Base-by-base conservation (phyloP, 495 filamentous ascomycete species). In the Neurospora sp. region DNA sequence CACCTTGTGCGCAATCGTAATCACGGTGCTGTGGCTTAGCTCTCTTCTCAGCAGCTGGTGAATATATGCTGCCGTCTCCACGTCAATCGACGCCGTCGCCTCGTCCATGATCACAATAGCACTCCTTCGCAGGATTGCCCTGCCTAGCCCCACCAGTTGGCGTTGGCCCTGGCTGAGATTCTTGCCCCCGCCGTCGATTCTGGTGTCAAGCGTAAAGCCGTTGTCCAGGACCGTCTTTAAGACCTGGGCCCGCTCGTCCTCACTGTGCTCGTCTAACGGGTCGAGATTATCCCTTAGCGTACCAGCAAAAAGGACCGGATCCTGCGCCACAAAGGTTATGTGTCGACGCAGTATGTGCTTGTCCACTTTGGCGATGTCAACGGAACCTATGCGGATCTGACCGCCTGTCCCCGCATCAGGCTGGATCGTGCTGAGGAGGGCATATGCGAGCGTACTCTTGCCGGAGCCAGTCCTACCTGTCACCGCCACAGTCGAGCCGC, bases 21-120 rank as follows among this genome's bases (percentile, higher is more conserved):
- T 90, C 16, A 97, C 93, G 3, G 93, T 97, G 74, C 91, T 94
- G 44, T 90, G 83, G 68, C 80, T 83, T 83, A 96, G 83, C 83
- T 95, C 93, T 75, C 92, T 89, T 40, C 91, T 81, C 71, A 97
- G 78, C 41, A 96, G 83, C 76, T 89, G 85, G 83, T 97, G 93
- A 68, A 96, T 93, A 71, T 90, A 85, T 76, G 88, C 81, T n/a
- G 92, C 91, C 1, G 92, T 96, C 78, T 90, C 89, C 74, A 86
- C 86, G 76, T 97, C 93, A 73, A 97, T 93, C 16, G 89, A 91
- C 18, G 93, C 93, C n/a, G 93, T 97, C 20, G 93, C 93, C 80
- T 94, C 92, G 74, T 94, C 92, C 74, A 94, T 79, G 61, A 94
- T 81, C 37, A 91, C 85, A 41, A 91, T 84, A 69, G 85, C 85